Percentiles rank a stretch among this genome's conserved stretches.
Evolutionary conservation across 768 basidiomycete genomes (phyloP).

Genomic region (Suillus alpinus): DNA sequence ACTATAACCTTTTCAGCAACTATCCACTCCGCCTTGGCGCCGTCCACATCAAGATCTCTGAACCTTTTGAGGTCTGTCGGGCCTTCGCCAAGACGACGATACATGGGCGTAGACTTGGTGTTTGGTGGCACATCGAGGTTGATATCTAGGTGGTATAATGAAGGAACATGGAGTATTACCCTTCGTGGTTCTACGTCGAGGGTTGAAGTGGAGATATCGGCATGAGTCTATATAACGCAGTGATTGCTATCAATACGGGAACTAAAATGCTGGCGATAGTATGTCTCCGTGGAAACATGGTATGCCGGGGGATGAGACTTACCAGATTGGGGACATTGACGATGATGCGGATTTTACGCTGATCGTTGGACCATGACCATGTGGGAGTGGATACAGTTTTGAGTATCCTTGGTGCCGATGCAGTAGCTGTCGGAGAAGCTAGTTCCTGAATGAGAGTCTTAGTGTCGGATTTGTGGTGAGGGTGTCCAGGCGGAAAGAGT

Average conservation of each 20-base stretch:
- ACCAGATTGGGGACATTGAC: slow-evolving; percentile 59
- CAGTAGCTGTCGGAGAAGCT: slow-evolving; percentile 43
- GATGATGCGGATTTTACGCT: slow-evolving; percentile 43
- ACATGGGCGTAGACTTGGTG: slow-evolving; percentile 12
- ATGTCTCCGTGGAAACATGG: slow-evolving; percentile 2
- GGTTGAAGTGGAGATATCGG: slow-evolving; percentile 42
- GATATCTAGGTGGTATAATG: slow-evolving; percentile 50
- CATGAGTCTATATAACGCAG: slow-evolving; percentile 38
- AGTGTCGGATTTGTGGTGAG: slow-evolving; percentile 11
- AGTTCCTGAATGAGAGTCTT: slow-evolving; percentile 25
- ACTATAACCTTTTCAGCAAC: slow-evolving; percentile 51
- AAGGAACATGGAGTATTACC: slow-evolving; percentile 50
- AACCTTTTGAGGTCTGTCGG: slow-evolving; percentile 54
- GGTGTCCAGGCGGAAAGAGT: slow-evolving; percentile 32
- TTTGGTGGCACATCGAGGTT: slow-evolving; percentile 41
- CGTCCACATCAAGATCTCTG: slow-evolving; percentile 58
- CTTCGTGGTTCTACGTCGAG: slow-evolving; percentile 68
- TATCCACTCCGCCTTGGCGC: slow-evolving; percentile 66
- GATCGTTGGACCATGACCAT: slow-evolving; percentile 55
- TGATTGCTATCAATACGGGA: slow-evolving; percentile 10
- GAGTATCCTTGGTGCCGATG: slow-evolving; percentile 16
- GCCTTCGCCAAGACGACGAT: slow-evolving; percentile 13
- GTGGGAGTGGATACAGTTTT: slow-evolving; percentile 41
- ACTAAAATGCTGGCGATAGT: neutral
- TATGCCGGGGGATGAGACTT: slow-evolving; percentile 25